Evolutionary conservation across 2,329 filamentous ascomycete species (phyloP).

Genomic region (Aureobasidium sp.): DNA sequence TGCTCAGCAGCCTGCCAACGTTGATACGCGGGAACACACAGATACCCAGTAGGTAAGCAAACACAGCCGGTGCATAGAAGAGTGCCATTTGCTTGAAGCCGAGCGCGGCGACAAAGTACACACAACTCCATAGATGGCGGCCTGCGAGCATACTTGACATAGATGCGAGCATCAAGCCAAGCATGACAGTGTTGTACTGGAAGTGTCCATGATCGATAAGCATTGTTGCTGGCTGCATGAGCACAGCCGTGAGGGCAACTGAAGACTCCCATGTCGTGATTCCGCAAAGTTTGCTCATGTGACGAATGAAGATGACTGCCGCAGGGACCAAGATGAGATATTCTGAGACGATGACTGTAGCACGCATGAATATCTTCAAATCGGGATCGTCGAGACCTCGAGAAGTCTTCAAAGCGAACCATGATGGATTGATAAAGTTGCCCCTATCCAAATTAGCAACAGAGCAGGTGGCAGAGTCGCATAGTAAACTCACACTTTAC

Average conservation of each 20-base stretch:
- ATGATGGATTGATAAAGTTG: conserved; percentile 66
- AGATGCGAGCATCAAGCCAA: conserved; percentile 78
- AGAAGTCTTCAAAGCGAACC: conserved; percentile 82
- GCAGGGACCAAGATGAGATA: conserved; percentile 86
- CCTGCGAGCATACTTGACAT: conserved; percentile 85
- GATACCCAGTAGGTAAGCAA: conserved; percentile 81
- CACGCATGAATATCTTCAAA: conserved; percentile 93
- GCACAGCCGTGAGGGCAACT: conserved; percentile 77
- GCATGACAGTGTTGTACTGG: conserved; percentile 98
- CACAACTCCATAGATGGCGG: conserved; percentile 76
- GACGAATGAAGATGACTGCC: conserved; percentile 73
- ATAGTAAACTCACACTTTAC: conserved; percentile 56
- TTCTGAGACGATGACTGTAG: conserved; percentile 83
- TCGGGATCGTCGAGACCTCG: conserved; percentile 70
- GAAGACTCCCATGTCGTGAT: conserved; percentile 77
- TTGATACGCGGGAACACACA: conserved; percentile 72
- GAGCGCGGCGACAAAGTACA: conserved; percentile 90
- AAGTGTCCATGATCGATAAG: conserved; percentile 94
- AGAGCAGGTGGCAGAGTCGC: background rate
- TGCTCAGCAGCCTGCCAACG: conserved; percentile 61
- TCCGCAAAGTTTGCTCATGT: conserved; percentile 67
- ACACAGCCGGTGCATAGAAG: conserved; percentile 91
- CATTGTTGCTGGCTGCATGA: conserved; percentile 86
- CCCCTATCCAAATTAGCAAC: conserved; percentile 46
- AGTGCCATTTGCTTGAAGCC: conserved; percentile 99